phyloP scores from a whole-genome alignment of 495 filamentous ascomycete species.

The Aspergillus avenaceus region DNA sequence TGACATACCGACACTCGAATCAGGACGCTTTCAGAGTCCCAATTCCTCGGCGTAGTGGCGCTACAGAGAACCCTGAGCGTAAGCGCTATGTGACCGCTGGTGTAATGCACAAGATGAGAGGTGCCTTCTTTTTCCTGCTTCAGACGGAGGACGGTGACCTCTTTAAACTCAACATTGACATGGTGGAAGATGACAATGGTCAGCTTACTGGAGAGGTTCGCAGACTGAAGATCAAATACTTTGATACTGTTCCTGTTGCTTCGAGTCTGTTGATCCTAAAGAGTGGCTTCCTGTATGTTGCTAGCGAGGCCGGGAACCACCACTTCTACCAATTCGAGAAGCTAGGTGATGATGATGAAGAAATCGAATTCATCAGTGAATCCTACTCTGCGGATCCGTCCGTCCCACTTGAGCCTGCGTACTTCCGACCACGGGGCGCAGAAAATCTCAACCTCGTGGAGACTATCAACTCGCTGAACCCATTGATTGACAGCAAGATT shows the following conservation, averaged over 20 bases:
- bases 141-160: slow-evolving; percentile 96
- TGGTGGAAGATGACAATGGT: slow-evolving; percentile 76
- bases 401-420: slow-evolving; percentile 66
- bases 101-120: slow-evolving; percentile 94
- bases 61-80: slow-evolving; percentile 86
- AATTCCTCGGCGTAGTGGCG: slow-evolving; percentile 78
- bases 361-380: slow-evolving; percentile 80
- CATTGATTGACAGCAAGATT: slow-evolving; percentile 84
- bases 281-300: slow-evolving; percentile 92
- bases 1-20: slow-evolving; percentile 93
- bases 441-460: slow-evolving; percentile 84
- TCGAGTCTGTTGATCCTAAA: slow-evolving; percentile 86
- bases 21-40: slow-evolving; percentile 84
- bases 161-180: slow-evolving; percentile 92
- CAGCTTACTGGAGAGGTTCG: slow-evolving; percentile 75
- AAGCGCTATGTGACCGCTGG: slow-evolving; percentile 83
- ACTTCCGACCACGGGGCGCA: slow-evolving; percentile 74
- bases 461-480: slow-evolving; percentile 84
- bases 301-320: slow-evolving; percentile 87
- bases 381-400: slow-evolving; percentile 69
- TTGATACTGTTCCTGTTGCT: slow-evolving; percentile 89
- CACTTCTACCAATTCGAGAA: slow-evolving; percentile 97
- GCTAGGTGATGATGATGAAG: slow-evolving; percentile 92
- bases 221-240: slow-evolving; percentile 91
- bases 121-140: slow-evolving; percentile 96